A percentile compares a stretch with the other conserved stretches of the same genome.
These are phyloP conservation scores for Naganishia sp. DNA, from an alignment of 1,284 basidiomycete genomes.

Conservation along the genomic window DNA sequence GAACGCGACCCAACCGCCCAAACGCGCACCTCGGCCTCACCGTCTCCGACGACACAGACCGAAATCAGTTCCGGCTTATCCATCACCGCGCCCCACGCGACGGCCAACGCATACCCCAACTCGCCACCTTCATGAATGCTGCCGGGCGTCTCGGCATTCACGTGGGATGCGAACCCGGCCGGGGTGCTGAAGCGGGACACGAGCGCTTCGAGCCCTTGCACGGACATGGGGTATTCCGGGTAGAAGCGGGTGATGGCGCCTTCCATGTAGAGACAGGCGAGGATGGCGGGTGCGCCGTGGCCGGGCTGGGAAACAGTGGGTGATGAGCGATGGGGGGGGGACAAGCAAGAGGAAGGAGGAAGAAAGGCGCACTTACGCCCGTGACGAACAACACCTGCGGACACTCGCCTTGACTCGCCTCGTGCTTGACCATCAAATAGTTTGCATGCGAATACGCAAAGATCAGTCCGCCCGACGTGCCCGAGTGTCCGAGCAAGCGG, in stretches of 20 bases:
- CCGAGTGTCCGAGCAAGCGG: constrained; percentile 66
- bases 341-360: no score
- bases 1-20: not conserved
- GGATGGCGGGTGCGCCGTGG: constrained; percentile 77
- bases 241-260: constrained; percentile 72
- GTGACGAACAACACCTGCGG: constrained; percentile 64
- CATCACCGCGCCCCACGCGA: constrained; percentile 80
- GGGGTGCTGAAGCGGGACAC: constrained; percentile 56
- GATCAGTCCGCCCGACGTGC: constrained; percentile 64
- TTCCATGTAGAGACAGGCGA: constrained; percentile 79
- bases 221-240: constrained; percentile 68
- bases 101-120: constrained; percentile 81
- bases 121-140: constrained; percentile 87
- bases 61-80: constrained; percentile 82
- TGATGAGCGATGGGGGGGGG: not conserved
- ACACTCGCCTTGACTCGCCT: constrained; percentile 60
- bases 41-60: constrained; percentile 78
- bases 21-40: constrained; percentile 59
- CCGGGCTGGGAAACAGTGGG: constrained; percentile 59
- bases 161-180: constrained; percentile 58
- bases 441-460: constrained; percentile 80
- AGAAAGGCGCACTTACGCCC: constrained; percentile 40
- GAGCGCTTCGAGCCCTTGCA: constrained; percentile 62
- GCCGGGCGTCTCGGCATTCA: constrained; percentile 69
- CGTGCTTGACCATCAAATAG: constrained; percentile 60